phyloP scores from a whole-genome alignment of 1,284 basidiomycete species.

The Filobasidium uniguttulatum region DNA sequence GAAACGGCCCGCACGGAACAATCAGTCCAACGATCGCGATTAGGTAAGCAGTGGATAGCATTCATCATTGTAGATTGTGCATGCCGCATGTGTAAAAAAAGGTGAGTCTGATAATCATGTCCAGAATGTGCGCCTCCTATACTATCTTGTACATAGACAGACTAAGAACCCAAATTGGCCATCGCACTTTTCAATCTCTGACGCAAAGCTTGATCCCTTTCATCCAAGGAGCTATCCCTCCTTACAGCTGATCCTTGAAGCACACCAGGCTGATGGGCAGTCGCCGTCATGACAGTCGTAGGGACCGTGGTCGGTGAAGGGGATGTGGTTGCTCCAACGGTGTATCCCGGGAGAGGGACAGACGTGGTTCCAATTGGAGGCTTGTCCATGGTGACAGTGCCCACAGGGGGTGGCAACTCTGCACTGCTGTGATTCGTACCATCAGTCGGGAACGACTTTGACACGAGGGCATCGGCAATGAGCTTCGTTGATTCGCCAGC shows the following conservation, averaged over 20 bases:
- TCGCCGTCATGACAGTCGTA: conserved; percentile 6
- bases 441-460: too few species aligned
- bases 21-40: too few species aligned
- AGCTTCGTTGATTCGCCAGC: background rate
- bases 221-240: conserved; percentile 1
- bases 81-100: too few species aligned
- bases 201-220: conserved; percentile 30
- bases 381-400: background rate
- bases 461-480: background rate
- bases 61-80: too few species aligned
- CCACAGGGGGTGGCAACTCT: background rate
- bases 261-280: background rate
- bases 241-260: background rate
- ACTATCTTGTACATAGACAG: too few species aligned
- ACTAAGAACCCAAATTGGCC: conserved; percentile 32
- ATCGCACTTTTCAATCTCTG: conserved; percentile 36
- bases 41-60: too few species aligned
- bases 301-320: background rate
- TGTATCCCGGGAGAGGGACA: conserved; percentile 4
- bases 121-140: too few species aligned
- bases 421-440: background rate
- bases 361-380: background rate
- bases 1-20: too few species aligned
- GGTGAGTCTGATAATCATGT: too few species aligned
- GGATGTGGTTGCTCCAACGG: conserved; percentile 2